Evolutionary conservation across 768 basidiomycete genomes (phyloP).

Genomic region (Collybia nuda): DNA sequence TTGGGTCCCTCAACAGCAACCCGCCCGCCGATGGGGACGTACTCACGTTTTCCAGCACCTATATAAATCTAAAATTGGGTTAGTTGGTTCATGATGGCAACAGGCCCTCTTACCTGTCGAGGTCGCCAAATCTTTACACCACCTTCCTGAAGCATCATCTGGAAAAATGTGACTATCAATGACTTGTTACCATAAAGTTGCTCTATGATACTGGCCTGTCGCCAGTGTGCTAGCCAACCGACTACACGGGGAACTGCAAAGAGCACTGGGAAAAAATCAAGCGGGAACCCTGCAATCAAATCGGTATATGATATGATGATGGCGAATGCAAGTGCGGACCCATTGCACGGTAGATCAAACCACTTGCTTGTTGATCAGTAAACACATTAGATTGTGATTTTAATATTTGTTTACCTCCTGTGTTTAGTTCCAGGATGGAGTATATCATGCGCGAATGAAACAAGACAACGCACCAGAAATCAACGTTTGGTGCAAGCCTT

Average conservation of each 20-base stretch:
- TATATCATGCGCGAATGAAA: slow-evolving; percentile 3
- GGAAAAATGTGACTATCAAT: slow-evolving; percentile 9
- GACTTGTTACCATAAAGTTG: slow-evolving; percentile 1
- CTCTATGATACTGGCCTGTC: slow-evolving; percentile 52
- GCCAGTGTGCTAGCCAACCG: slow-evolving; percentile 93
- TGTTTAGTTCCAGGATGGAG: slow-evolving; percentile 14
- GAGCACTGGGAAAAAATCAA: slow-evolving; percentile 92
- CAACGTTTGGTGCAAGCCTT: slow-evolving; percentile 86
- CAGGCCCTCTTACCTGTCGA: slow-evolving; percentile 56
- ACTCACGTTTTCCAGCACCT: slow-evolving; percentile 73
- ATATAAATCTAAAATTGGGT: slow-evolving; percentile 64
- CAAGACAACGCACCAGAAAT: slow-evolving; percentile 68
- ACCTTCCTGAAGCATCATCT: slow-evolving; percentile 90
- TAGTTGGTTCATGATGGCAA: slow-evolving; percentile 3
- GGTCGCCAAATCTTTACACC: slow-evolving; percentile 96
- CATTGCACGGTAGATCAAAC: slow-evolving; percentile 91
- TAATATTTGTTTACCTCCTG: slow-evolving; percentile 51
- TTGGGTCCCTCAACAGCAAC: slow-evolving; percentile 49
- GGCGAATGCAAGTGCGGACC: slow-evolving; percentile 39
- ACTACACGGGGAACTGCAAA: slow-evolving; percentile 92
- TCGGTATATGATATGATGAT: not conserved
- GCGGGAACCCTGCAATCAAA: slow-evolving; percentile 68
- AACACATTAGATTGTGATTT: not conserved
- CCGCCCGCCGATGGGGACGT: slow-evolving; percentile 65
- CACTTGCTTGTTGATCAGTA: slow-evolving; percentile 40